Evolutionary conservation across 2,329 filamentous ascomycete genomes (phyloP), one percentile per base, ranked within the genome.

Genomic region (Fusarium lyarnte): DNA sequence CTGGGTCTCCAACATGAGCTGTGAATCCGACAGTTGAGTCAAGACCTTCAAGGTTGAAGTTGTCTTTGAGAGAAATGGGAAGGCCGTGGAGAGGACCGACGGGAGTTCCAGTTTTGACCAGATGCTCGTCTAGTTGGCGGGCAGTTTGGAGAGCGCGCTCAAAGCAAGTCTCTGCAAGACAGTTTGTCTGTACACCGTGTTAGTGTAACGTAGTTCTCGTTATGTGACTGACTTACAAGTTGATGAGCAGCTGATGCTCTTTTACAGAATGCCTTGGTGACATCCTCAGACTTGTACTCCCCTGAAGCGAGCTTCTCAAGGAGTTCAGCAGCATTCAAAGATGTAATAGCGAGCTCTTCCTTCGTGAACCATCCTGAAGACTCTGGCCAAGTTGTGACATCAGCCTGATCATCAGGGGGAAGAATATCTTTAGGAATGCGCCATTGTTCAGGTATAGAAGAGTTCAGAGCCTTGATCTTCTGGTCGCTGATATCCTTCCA

Each of bases 61-160:
- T 90, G 81, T 94, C 92, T 76, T 94, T 94, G 51, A 94, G 85
- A 0, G 90, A 90, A 35, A 91, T 80, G 6, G 90, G 90, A 3
- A 92, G 83, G 65, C 78, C 92, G 78, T 94, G 92, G 3, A 94
- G 84, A 4, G 91, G 91, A 0, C 92, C 92, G 2, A 84, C 27
- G 1, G 83, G 80, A 41, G 86, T 80, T 14, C 86, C 84, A 2
- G 85, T 86, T 36, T 74, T 74, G n/a, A 81, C 79, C 3, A 88
- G 72, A 65, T 89, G 79, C n/a, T 82, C 81, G 74, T 92, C 90
- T 3, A 87, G 80, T 6, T 80, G 74, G 39, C 78, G 78, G 0
- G 89, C 89, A 4, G 81, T 84, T 4, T 78, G 65, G 5, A 91
- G 75, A 8, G 87, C 89, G 25, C 84, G 82, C 23, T 86, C 82